Conservation (phyloP, 106 monocot genomes). For the Acanthochlamys bracteata region DNA sequence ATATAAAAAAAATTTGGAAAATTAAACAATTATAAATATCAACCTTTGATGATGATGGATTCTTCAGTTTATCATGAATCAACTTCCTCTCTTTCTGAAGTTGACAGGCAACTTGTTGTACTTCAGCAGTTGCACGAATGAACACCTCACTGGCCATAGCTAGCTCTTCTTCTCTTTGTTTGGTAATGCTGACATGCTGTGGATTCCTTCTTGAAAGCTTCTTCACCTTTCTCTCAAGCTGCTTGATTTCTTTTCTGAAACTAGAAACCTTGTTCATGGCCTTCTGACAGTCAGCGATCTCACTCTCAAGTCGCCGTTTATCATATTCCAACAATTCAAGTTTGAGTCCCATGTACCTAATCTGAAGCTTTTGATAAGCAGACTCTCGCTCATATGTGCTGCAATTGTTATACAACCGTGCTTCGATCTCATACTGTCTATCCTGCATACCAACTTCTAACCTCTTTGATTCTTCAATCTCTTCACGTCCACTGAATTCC, state of each 20-base stretch:
- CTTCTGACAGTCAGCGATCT: constrained; percentile 7
- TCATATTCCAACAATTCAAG: constrained; percentile 28
- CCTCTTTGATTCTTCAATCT: constrained; percentile 24
- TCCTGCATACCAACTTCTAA: constrained; percentile 16
- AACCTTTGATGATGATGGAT: constrained; percentile 12
- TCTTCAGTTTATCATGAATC: constrained; percentile 4
- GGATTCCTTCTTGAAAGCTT: constrained; percentile 20
- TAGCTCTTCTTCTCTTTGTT: constrained; percentile 11
- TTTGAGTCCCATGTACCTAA: constrained; percentile 45
- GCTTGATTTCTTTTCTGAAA: constrained; percentile 8
- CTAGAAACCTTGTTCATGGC: constrained; percentile 9
- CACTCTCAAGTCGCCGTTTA: constrained; percentile 25
- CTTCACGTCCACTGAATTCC: constrained; percentile 7
- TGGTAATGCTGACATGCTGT: neutral
- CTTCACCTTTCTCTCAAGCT: constrained; percentile 21
- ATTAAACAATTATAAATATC: neutral
- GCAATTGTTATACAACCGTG: constrained; percentile 30
- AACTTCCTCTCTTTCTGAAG: constrained; percentile 13
- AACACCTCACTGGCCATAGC: constrained; percentile 9
- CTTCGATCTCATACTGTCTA: constrained; percentile 8
- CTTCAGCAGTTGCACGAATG: constrained; percentile 8
- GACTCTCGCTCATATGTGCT: constrained; percentile 34
- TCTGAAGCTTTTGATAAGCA: constrained; percentile 39
- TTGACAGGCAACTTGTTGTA: constrained; percentile 13
- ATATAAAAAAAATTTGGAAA: neutral